phyloP scores from a whole-genome alignment of 495 filamentous ascomycete species.

The Penicillium ucsense region DNA sequence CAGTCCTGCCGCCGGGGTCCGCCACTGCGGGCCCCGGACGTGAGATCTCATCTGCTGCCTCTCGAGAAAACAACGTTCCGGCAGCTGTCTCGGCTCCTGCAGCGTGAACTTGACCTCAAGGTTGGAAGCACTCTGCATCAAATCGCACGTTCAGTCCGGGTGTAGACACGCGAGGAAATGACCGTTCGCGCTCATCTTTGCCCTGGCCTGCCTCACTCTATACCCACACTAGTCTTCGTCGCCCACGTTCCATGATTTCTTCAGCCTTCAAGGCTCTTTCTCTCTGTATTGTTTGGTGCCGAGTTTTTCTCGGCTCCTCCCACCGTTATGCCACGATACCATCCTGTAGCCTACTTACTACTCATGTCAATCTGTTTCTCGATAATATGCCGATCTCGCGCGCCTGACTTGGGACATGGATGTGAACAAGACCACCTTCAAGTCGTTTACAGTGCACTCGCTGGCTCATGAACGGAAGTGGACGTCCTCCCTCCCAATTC shows the following conservation, averaged over 20 bases:
- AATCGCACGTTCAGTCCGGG: background rate
- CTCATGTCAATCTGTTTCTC: too few species aligned
- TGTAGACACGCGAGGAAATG: background rate
- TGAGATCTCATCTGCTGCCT: slow-evolving; percentile 12
- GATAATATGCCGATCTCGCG: background rate
- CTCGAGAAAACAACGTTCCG: slow-evolving; percentile 6
- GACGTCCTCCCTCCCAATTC: too few species aligned
- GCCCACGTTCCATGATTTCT: background rate
- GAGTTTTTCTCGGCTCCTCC: background rate
- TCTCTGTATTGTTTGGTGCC: slow-evolving; percentile 2
- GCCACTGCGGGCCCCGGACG: slow-evolving; percentile 33
- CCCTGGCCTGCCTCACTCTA: slow-evolving; percentile 6
- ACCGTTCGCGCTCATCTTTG: background rate
- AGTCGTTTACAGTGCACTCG: too few species aligned
- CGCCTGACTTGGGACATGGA: too few species aligned
- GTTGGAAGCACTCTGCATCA: background rate
- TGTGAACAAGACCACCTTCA: too few species aligned
- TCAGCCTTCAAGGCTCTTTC: slow-evolving; percentile 5
- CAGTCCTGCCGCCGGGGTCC: slow-evolving; percentile 30
- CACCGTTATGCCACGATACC: slow-evolving; percentile 12
- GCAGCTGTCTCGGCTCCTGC: slow-evolving; percentile 21
- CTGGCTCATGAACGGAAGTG: too few species aligned
- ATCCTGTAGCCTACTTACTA: slow-evolving; percentile 11
- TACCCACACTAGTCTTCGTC: slow-evolving; percentile 9
- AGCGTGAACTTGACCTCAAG: slow-evolving; percentile 14